Base-by-base conservation (phyloP, 2,329 filamentous ascomycete genomes). In the Aureobasidium musti region DNA sequence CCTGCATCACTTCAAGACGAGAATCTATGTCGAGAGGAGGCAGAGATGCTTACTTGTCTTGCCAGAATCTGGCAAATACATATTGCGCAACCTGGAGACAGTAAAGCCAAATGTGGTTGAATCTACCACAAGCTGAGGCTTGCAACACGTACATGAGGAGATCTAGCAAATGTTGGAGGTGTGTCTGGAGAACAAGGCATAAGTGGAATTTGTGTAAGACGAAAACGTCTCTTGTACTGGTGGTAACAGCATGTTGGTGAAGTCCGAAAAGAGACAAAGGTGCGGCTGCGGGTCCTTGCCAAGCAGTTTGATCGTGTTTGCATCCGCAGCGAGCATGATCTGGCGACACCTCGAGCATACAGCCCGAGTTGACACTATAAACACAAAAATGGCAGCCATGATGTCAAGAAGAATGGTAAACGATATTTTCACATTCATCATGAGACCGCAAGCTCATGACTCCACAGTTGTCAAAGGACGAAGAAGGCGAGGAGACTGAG, bases 401-500 rank as follows among this genome's bases (percentile, higher is more conserved):
- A 65, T 65, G 41, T 67, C 64, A 70, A 76, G 79, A 65, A 78
- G 80, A 35, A 82, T 82, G 80, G 80, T 81, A 65, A 63, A 8
- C 5, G 23, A 75, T 66, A 3, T 13, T 1, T 47, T 10, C 3
- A 11, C n/a, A 7, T 19, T 28, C 49, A 52, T 35, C 41, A 66
- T 60, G 67, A 66, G 69, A 30, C 17, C 28, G 17, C 7, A 37
- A 39, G 23, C 56, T 67, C 35, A 67, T 41, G 6, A 10, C 57
- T 2, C n/a, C 19, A 28, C 75, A 98, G 95, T 89, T 99, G 72
- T 92, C 91, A 53, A 96, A 92, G 76, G 94, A 97, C 77, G 94
- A 98, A 74, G 95, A 99, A 79, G 85, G 87, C 69, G 90, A 95
- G 71, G 95, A 99, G 76, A 89, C 92, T 73, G 91, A 97, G 79